Evolutionary conservation across 2,329 filamentous ascomycete genomes (phyloP).

Genomic region (Stemphylium lycopersici): DNA sequence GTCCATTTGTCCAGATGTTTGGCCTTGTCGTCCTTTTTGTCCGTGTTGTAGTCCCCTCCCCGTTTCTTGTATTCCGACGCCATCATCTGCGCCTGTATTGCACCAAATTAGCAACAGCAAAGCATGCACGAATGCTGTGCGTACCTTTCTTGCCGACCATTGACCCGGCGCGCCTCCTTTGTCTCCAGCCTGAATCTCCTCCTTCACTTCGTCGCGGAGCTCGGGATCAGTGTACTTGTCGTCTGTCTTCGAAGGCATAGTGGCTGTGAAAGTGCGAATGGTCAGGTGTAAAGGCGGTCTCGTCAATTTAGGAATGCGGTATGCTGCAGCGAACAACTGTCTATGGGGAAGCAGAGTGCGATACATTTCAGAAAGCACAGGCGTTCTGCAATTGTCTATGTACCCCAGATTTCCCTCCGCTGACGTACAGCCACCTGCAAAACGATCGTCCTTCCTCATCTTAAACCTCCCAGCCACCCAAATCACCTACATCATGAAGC

Average conservation of each 20-base stretch:
- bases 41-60: conserved; percentile 55
- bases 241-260: conserved; percentile 50
- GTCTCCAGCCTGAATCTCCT: conserved; percentile 54
- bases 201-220: conserved; percentile 54
- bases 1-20: conserved; percentile 55
- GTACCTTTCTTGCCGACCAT: conserved; percentile 57
- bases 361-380: conserved; percentile 5
- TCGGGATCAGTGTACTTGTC: conserved; percentile 57
- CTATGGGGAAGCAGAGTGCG: neutral
- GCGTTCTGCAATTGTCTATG: conserved; percentile 5
- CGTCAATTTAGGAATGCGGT: neutral
- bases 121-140: neutral
- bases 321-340: neutral
- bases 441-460: conserved; percentile 8
- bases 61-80: conserved; percentile 56
- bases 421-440: conserved; percentile 26
- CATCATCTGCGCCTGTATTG: conserved; percentile 53
- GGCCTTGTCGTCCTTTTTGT: conserved; percentile 53
- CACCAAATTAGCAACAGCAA: neutral
- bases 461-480: conserved; percentile 7
- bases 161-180: conserved; percentile 57
- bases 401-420: conserved; percentile 19
- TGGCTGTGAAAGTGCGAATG: neutral
- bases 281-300: neutral
- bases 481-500: conserved; percentile 24